Percentiles rank a stretch among this genome's conserved stretches.
Conservation (phyloP, 306 rosid species). For the Pterocarpus santalinus region DNA sequence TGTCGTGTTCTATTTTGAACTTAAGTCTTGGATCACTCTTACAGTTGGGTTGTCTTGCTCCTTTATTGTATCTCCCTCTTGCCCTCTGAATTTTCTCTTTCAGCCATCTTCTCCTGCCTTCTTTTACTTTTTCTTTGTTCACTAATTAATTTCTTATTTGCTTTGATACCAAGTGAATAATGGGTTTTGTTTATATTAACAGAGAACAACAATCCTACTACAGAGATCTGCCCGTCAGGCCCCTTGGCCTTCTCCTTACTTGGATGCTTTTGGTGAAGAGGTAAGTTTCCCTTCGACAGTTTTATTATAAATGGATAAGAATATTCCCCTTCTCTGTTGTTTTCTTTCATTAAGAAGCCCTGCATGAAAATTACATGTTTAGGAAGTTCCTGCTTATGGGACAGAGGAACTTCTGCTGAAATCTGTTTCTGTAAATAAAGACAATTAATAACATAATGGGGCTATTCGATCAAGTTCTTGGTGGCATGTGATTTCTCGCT, state of each 20-base stretch:
- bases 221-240: slow-evolving; percentile 97
- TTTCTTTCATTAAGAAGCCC: slow-evolving; percentile 10
- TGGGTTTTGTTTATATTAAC: slow-evolving; percentile 39
- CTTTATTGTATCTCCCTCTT: background rate
- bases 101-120: slow-evolving; percentile 17
- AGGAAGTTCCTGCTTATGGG: background rate
- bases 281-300: slow-evolving; percentile 54
- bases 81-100: slow-evolving; percentile 8
- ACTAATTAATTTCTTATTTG: slow-evolving; percentile 8
- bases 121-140: slow-evolving; percentile 19
- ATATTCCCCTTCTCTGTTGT: background rate
- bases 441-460: too few species aligned
- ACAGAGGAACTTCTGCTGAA: background rate
- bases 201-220: slow-evolving; percentile 88
- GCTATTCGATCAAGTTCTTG: background rate
- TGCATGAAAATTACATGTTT: background rate
- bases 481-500: too few species aligned
- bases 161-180: slow-evolving; percentile 15
- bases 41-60: slow-evolving; percentile 4
- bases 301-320: background rate
- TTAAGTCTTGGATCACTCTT: slow-evolving; percentile 13
- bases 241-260: slow-evolving; percentile 96
- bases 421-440: background rate
- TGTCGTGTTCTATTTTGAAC: slow-evolving; percentile 37
- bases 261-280: slow-evolving; percentile 98